Conservation (phyloP, 352 stramenopile species). For the Phytopythium delawarense region DNA sequence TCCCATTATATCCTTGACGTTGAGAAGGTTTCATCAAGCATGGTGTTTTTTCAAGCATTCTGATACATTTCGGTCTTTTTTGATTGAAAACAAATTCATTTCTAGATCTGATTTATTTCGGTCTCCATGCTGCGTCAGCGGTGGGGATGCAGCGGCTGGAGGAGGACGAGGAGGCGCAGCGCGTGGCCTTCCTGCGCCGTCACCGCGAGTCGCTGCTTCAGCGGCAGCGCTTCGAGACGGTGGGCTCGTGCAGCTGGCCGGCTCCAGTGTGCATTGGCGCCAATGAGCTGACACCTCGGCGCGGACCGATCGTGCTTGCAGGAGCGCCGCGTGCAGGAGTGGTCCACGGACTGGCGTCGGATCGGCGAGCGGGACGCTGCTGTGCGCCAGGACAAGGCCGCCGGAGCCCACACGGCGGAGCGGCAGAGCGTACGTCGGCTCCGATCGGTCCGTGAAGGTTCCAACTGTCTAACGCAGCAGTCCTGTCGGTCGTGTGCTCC, state of each 20-base stretch:
- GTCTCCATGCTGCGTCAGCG: neutral
- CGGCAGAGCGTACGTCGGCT: neutral
- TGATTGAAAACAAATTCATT: too few relatives aligned
- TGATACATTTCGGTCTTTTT: too few relatives aligned
- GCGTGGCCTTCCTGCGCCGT: slow-evolving; percentile 34
- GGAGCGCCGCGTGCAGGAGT: slow-evolving; percentile 33
- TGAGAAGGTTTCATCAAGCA: too few relatives aligned
- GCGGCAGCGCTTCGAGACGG: slow-evolving; percentile 53
- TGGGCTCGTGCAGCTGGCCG: slow-evolving; percentile 9
- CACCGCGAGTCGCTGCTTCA: slow-evolving; percentile 48
- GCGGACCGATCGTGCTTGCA: slow-evolving; percentile 8
- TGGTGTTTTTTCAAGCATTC: too few relatives aligned
- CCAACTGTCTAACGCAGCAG: neutral
- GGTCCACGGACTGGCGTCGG: slow-evolving; percentile 15
- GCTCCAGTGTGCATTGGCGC: neutral
- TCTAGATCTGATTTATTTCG: too few relatives aligned
- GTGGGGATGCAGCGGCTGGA: slow-evolving; percentile 16
- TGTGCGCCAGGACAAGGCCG: slow-evolving; percentile 9
- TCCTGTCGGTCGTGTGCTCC: neutral
- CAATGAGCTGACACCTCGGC: neutral
- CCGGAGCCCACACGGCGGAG: neutral
- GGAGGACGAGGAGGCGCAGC: slow-evolving; percentile 29
- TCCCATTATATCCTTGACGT: too few relatives aligned
- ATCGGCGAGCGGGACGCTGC: slow-evolving; percentile 30
- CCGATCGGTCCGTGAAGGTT: neutral